A percentile compares a stretch with the other conserved stretches of the same genome.
Conservation (phyloP, 2,329 filamentous ascomycete species). For the Fusarium sp. region DNA sequence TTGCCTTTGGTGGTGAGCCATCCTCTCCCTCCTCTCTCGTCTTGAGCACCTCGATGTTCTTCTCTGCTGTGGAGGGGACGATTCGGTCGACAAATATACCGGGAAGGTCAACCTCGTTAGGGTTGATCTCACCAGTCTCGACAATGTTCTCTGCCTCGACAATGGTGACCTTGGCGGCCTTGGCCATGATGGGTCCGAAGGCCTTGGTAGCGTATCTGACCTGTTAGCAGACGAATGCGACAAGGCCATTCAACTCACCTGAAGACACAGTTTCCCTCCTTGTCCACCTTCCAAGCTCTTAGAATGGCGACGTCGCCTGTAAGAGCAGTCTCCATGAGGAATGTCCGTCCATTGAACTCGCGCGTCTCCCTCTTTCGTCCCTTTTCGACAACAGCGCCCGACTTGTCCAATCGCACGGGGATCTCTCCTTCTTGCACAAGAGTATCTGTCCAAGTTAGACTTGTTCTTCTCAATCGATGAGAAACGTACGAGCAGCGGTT, state of each 20-base stretch:
- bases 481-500: constrained; percentile 71
- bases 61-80: constrained; percentile 77
- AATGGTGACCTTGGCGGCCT: constrained; percentile 81
- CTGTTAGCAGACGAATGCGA: not conserved
- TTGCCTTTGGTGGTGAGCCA: constrained; percentile 52
- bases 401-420: constrained; percentile 69
- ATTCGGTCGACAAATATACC: constrained; percentile 88
- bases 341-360: constrained; percentile 78
- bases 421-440: constrained; percentile 77
- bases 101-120: constrained; percentile 81
- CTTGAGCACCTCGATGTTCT: constrained; percentile 79
- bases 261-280: constrained; percentile 84
- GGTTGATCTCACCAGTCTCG: constrained; percentile 76
- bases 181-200: constrained; percentile 82
- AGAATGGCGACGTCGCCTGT: constrained; percentile 82
- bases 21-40: constrained; percentile 58
- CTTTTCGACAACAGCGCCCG: constrained; percentile 71
- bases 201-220: constrained; percentile 77
- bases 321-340: constrained; percentile 82
- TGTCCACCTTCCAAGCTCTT: constrained; percentile 81
- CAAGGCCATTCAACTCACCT: constrained; percentile 55
- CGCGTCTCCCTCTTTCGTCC: constrained; percentile 77
- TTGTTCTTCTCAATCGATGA: not conserved
- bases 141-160: constrained; percentile 90
- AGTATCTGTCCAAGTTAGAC: constrained; percentile 59